These are phyloP conservation scores for Fusarium pseudograminearum DNA, from an alignment of 2,329 filamentous ascomycete genomes.

Conservation along the genomic window DNA sequence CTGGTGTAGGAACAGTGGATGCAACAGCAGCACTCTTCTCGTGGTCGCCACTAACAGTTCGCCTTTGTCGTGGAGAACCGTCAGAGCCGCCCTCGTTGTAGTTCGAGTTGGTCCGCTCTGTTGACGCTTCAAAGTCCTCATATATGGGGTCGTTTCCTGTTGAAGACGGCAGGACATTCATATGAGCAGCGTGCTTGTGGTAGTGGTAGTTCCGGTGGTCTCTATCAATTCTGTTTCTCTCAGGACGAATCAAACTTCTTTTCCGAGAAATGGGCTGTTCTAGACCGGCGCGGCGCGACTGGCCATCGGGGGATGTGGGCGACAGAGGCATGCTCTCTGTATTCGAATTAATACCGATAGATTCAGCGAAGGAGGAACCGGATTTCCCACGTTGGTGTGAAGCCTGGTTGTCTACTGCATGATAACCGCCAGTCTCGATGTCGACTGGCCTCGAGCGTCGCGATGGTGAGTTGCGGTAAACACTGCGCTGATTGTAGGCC, in stretches of 20 bases:
- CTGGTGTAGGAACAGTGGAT: conserved; percentile 51
- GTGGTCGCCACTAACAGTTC: conserved; percentile 50
- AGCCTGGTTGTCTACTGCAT: conserved; percentile 55
- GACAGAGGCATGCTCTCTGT: conserved; percentile 68
- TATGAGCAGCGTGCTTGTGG: conserved; percentile 91
- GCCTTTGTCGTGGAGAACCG: conserved; percentile 56
- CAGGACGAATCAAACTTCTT: conserved; percentile 88
- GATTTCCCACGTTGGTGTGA: conserved; percentile 69
- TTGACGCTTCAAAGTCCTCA: conserved; percentile 79
- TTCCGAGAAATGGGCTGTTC: conserved; percentile 71
- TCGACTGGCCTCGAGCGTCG: conserved; percentile 75
- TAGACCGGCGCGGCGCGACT: conserved; percentile 47
- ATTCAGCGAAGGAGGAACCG: conserved; percentile 69
- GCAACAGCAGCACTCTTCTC: conserved; percentile 50
- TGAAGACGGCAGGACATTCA: conserved; percentile 89
- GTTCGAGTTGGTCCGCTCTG: conserved; percentile 63
- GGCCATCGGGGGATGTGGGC: conserved; percentile 54
- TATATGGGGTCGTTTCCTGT: conserved; percentile 91
- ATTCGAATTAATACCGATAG: conserved; percentile 67
- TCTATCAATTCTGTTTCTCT: conserved; percentile 84
- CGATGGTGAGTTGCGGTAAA: conserved; percentile 76
- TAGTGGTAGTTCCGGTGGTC: conserved; percentile 97
- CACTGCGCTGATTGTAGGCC: conserved; percentile 69
- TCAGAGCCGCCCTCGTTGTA: conserved; percentile 62
- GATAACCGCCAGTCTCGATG: conserved; percentile 73